phyloP scores from a whole-genome alignment of 1,139 yeast species.

The Pichia kudriavzevii region DNA sequence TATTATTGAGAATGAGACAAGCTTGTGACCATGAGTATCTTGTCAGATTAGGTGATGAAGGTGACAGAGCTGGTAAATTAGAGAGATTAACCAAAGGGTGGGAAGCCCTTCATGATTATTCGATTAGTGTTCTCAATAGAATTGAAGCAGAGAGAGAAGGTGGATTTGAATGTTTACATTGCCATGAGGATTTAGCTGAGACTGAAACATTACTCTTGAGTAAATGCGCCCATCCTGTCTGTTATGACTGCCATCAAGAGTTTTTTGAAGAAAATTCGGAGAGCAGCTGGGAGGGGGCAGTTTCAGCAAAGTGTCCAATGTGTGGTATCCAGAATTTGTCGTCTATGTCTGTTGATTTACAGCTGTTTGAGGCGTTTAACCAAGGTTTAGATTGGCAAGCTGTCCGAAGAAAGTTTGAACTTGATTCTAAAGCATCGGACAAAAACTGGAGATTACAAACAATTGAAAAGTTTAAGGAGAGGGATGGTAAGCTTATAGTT shows the following conservation, averaged over 20 bases:
- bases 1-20: constrained; percentile 76
- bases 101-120: constrained; percentile 15
- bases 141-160: constrained; percentile 24
- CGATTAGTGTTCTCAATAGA: constrained; percentile 8
- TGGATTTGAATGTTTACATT: constrained; percentile 56
- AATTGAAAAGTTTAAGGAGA: constrained; percentile 30
- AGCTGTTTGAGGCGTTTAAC: constrained; percentile 43
- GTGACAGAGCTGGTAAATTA: constrained; percentile 20
- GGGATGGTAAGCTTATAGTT: constrained; percentile 30
- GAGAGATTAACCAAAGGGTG: constrained; percentile 17
- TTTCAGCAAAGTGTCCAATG: constrained; percentile 40
- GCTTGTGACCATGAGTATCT: constrained; percentile 82
- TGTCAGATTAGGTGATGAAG: constrained; percentile 53
- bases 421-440: constrained; percentile 18
- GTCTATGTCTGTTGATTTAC: constrained; percentile 40
- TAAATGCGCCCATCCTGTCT: constrained; percentile 64
- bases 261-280: constrained; percentile 40
- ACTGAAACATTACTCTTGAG: constrained; percentile 41
- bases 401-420: constrained; percentile 16
- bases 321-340: constrained; percentile 31
- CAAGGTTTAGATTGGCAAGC: constrained; percentile 25
- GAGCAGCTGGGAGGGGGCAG: constrained; percentile 30
- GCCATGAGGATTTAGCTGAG: constrained; percentile 52
- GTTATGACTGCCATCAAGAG: constrained; percentile 51
- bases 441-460: constrained; percentile 21